A percentile compares a stretch with the other conserved stretches of the same genome.
phyloP scores from a whole-genome alignment of 2,329 filamentous ascomycete species.

The Arthrobotrys pseudoclavata region DNA sequence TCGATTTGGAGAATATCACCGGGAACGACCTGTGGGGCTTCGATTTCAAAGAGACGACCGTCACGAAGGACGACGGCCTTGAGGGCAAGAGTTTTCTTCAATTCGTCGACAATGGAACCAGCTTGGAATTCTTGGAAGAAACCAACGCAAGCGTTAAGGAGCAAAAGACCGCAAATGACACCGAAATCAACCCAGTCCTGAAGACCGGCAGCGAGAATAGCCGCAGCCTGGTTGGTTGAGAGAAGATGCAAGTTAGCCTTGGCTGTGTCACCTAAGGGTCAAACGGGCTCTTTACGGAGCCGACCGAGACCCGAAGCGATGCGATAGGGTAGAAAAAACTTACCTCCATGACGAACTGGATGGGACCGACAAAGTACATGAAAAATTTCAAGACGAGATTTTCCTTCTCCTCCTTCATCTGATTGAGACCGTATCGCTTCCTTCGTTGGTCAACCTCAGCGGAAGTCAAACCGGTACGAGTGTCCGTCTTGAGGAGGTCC shows the following conservation, averaged over 20 bases:
- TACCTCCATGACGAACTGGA: constrained; percentile 95
- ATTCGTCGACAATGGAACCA: constrained; percentile 87
- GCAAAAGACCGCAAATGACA: constrained; percentile 85
- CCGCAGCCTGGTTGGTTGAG: constrained; percentile 72
- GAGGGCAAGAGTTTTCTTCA: constrained; percentile 90
- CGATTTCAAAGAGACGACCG: constrained; percentile 80
- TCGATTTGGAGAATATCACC: constrained; percentile 91
- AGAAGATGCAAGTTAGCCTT: constrained; percentile 59
- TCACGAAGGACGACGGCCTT: constrained; percentile 90
- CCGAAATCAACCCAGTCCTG: constrained; percentile 93
- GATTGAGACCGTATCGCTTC: constrained; percentile 84
- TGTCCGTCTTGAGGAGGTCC: constrained; percentile 82
- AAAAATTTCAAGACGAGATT: constrained; percentile 86
- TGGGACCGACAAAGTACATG: constrained; percentile 86
- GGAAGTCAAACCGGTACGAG: constrained; percentile 78
- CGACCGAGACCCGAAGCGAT: constrained; percentile 46
- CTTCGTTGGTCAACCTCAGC: constrained; percentile 75
- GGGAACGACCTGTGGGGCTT: constrained; percentile 85
- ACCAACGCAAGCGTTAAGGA: constrained; percentile 87
- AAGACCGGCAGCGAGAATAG: constrained; percentile 84
- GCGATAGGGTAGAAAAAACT: constrained; percentile 63
- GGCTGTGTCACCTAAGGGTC: constrained; percentile 56
- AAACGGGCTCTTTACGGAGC: constrained; percentile 47
- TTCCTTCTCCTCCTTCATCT: constrained; percentile 92
- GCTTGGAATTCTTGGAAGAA: constrained; percentile 92